Percentiles rank a stretch among this genome's conserved stretches.
Evolutionary conservation across 805 yeast genomes (phyloP).

Genomic region (Wickerhamomyces strasburgensis): DNA sequence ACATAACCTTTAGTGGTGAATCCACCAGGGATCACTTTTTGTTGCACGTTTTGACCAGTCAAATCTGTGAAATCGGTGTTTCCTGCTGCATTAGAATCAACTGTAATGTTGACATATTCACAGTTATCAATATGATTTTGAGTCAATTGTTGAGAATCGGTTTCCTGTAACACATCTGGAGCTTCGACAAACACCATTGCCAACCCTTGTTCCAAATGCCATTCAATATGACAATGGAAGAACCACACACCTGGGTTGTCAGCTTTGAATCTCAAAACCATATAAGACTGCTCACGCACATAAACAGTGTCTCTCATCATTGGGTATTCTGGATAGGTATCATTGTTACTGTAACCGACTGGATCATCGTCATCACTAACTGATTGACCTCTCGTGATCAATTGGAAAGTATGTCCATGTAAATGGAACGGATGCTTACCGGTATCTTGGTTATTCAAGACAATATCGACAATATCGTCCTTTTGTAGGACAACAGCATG

Average conservation of each 20-base stretch:
- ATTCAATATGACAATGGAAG: conserved; percentile 98
- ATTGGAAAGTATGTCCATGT: conserved; percentile 86
- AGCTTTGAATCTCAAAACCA: conserved; percentile 83
- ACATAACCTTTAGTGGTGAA: conserved; percentile 95
- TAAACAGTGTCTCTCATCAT: conserved; percentile 78
- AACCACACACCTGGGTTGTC: conserved; percentile 98
- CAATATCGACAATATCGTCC: conserved; percentile 64
- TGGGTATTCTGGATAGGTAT: conserved; percentile 66
- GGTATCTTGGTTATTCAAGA: conserved; percentile 79
- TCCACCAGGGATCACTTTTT: conserved; percentile 66
- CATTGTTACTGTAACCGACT: conserved; percentile 41
- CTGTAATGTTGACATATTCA: conserved; percentile 44
- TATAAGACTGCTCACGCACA: conserved; percentile 78
- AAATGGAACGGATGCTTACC: conserved; percentile 97
- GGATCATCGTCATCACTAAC: conserved; percentile 50
- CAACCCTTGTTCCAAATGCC: conserved; percentile 96
- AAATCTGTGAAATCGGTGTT: conserved; percentile 65
- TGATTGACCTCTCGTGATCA: conserved; percentile 66
- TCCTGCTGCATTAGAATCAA: conserved; percentile 86
- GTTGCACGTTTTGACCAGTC: conserved; percentile 71
- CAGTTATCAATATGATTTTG: conserved; percentile 60
- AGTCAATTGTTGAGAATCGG: conserved; percentile 51
- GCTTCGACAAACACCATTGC: conserved; percentile 80
- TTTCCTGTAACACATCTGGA: conserved; percentile 60
- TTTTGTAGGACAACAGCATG: conserved; percentile 61